Evolutionary conservation across 345 rosid genomes (phyloP), one percentile per base, ranked within the genome.

Genomic region (Streptanthus diversifolius): DNA sequence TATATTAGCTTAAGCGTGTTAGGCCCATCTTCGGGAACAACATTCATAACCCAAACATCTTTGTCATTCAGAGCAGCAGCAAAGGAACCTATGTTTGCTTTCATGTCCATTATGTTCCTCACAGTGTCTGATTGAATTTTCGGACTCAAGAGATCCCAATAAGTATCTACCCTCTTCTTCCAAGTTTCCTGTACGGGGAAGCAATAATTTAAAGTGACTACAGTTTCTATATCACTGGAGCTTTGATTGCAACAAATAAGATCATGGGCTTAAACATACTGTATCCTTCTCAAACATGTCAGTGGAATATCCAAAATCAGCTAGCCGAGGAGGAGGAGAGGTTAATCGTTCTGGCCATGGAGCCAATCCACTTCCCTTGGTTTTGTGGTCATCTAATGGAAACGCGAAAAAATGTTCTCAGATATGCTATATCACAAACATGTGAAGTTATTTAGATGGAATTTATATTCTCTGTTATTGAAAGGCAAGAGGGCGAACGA

Each of bases 41-140:
- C 96, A 79, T 89, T 90, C 97, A 90, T 93, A 60, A 90, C 96
- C 98, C 98, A 93, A 49, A 87, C 91, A 72, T 90, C 87, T 79
- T 90, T 93, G 18, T 70, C 80, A 73, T 81, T 89, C 37, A 93
- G 77, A 36, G 97, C 96, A 76, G 99, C 96, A 29, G 86, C 96
- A 79, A 95, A 95, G 4, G 99, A 91, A 8, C 98, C 99, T 80
- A 86, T 60, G 81, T 80, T 72, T 76, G 98, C 96, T 76, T 95
- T 95, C 99, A 95, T 92, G 86, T 95, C 99, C 98, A 95, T 88
- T 78, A 95, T 21, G 72, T 95, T 95, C 79, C 99, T 90, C 51
- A 90, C 17, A 3, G 91, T 82, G 77, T 95, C 83, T 11, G 90
- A 66, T 41, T 88, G 77, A 53, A 92, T 81, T 86, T 82, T 90